These are phyloP conservation scores for Tubosaeta sp. DNA, from an alignment of 768 basidiomycete genomes.

Conservation along the genomic window DNA sequence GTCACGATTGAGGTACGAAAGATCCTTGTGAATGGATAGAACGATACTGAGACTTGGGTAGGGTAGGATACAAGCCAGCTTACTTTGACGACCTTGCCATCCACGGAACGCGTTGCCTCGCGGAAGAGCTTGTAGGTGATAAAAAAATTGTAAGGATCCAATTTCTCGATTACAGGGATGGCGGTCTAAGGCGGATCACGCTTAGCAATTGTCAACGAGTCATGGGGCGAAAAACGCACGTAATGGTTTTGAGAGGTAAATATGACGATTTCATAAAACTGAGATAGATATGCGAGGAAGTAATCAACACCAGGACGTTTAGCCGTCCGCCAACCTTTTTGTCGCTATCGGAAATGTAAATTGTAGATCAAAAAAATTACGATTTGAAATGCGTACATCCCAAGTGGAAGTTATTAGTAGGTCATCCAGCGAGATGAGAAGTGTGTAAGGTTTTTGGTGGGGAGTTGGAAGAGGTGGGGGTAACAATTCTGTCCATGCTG, in stretches of 20 bases:
- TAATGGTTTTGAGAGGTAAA: constrained; percentile 90
- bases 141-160: constrained; percentile 90
- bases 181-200: constrained; percentile 60
- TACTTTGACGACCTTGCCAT: constrained; percentile 85
- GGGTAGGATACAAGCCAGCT: neutral
- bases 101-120: constrained; percentile 80
- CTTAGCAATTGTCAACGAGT: neutral
- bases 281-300: constrained; percentile 94
- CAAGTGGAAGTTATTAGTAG: constrained; percentile 88
- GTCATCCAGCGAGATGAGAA: constrained; percentile 88
- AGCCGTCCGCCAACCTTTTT: constrained; percentile 94
- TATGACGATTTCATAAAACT: constrained; percentile 97
- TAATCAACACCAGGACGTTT: constrained; percentile 98
- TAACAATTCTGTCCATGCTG: constrained; percentile 87
- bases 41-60: neutral
- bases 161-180: constrained; percentile 81
- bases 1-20: constrained; percentile 93
- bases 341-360: constrained; percentile 50
- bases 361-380: neutral
- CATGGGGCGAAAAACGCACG: constrained; percentile 44
- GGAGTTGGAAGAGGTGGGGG: constrained; percentile 81
- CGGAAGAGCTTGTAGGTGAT: constrained; percentile 89
- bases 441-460: constrained; percentile 87
- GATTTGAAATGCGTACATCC: constrained; percentile 66
- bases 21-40: constrained; percentile 47